Conservation (phyloP, 176 grass and related monocot genomes). For the Bothriochloa decipiens region DNA sequence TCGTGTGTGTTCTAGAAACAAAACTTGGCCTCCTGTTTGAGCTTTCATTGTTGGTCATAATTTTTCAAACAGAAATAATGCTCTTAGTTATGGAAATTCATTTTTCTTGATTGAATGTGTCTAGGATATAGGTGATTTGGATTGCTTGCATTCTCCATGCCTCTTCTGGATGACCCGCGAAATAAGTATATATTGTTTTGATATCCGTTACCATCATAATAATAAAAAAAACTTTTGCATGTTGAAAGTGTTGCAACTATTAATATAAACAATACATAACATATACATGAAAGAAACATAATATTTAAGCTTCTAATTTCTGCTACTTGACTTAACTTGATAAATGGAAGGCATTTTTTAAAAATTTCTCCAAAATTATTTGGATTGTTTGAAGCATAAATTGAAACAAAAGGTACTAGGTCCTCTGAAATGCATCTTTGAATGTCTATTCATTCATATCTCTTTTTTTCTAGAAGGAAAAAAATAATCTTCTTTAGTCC, state of each 20-base stretch:
- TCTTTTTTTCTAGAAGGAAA: neutral
- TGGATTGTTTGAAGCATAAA: neutral
- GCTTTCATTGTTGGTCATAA: neutral
- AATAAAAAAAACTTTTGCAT: neutral
- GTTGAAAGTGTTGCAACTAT: neutral
- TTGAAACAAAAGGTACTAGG: neutral
- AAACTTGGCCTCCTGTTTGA: neutral
- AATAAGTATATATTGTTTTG: neutral
- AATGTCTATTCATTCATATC: neutral
- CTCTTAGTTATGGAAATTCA: neutral
- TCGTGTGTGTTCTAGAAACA: no score
- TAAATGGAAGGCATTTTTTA: neutral
- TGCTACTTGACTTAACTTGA: neutral
- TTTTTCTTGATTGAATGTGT: constrained; percentile 10
- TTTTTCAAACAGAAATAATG: neutral
- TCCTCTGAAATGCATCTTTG: neutral
- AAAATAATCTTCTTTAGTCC: neutral
- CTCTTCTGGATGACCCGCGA: neutral
- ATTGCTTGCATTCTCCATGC: neutral
- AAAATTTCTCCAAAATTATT: neutral
- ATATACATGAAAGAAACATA: neutral
- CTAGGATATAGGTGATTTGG: neutral
- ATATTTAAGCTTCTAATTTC: neutral
- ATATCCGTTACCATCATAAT: neutral
- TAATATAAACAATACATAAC: neutral